Evolutionary conservation across 2,329 filamentous ascomycete species (phyloP), one percentile per base, ranked within the genome.

Genomic region (Biscogniauxia marginata): DNA sequence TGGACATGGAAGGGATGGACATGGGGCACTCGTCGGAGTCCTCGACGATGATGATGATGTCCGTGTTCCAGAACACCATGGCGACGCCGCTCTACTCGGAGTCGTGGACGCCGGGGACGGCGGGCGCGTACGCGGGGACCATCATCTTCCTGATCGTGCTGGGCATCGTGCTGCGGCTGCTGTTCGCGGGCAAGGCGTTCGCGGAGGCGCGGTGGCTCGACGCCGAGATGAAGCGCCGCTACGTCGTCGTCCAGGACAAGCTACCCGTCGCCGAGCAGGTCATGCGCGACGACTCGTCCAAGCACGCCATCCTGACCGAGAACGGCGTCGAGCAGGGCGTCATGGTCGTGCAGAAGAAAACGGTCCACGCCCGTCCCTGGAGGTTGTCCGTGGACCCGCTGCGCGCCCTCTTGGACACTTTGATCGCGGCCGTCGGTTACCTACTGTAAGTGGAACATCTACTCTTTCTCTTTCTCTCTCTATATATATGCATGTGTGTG

Each of bases 111-210:
- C 93, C 93, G 4, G 74, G 70, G 23, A 86, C 77, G 34, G 77
- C 81, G 5, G 91, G 88, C 65, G 77, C 82, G 57, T 98, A 97
- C 74, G 91, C 91, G 1, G 93, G 86, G 54, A 96, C 91, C 23
- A 96, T 93, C 78, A 90, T 97, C 72, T 97, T 97, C 75, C 82
- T 97, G 57, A 86, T 96, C 70, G 65, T 89, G 46, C 85, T 98
- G 51, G 87, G 86, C 58, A 78, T 87, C 58, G 67, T 88, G 55
- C 86, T 88, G 68, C 89, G 93, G 52, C 75, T 79, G 19, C 78
- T 96, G 16, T 76, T 93, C 50, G 92, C 92, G 2, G 78, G 74
- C 65, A 91, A 91, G 70, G 84, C 75, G 75, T 85, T 77, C 73
- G 82, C 76, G 71, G 84, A 82, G 73, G 69, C 77, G 63, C 76